Conservation (phyloP, 164 flowering plant genomes). For the Berberis thunbergii region DNA sequence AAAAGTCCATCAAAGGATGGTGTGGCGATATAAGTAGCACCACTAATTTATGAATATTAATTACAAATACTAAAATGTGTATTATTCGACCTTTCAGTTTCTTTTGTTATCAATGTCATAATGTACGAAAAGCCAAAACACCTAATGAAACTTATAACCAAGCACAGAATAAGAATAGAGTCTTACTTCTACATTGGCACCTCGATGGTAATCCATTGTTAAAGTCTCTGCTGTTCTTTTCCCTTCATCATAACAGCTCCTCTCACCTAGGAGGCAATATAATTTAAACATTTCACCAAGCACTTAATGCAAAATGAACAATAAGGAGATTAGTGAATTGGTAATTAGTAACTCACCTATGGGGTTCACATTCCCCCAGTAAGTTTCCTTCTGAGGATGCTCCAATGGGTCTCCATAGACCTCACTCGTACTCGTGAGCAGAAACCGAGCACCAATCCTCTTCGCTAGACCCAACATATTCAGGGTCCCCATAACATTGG, state of each 20-base stretch:
- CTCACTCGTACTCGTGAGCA: constrained; percentile 93
- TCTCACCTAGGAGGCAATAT: constrained; percentile 45
- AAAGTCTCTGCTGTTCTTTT: constrained; percentile 89
- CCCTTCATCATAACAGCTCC: constrained; percentile 96
- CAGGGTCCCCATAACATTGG: constrained; percentile 94
- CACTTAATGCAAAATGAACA: background rate
- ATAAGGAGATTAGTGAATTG: background rate
- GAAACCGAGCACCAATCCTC: constrained; percentile 85
- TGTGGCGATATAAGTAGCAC: too few relatives aligned
- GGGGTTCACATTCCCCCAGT: constrained; percentile 97
- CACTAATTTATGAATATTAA: too few relatives aligned
- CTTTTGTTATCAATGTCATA: too few relatives aligned
- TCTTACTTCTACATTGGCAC: constrained; percentile 74
- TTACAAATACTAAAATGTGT: too few relatives aligned
- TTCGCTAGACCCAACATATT: constrained; percentile 97
- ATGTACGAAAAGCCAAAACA: too few relatives aligned
- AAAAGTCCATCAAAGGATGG: too few relatives aligned
- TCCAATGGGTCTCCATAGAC: constrained; percentile 96
- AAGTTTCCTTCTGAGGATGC: constrained; percentile 94
- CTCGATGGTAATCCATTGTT: constrained; percentile 90
- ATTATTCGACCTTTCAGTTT: too few relatives aligned
- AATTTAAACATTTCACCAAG: background rate
- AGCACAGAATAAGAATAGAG: constrained; percentile 1
- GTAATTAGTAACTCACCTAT: constrained; percentile 37
- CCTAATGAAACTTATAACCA: background rate